A percentile compares a stretch with the other conserved stretches of the same genome.
Evolutionary conservation across 75 land plant species (phyloP).

Genomic region (Pinus tabuliformis): DNA sequence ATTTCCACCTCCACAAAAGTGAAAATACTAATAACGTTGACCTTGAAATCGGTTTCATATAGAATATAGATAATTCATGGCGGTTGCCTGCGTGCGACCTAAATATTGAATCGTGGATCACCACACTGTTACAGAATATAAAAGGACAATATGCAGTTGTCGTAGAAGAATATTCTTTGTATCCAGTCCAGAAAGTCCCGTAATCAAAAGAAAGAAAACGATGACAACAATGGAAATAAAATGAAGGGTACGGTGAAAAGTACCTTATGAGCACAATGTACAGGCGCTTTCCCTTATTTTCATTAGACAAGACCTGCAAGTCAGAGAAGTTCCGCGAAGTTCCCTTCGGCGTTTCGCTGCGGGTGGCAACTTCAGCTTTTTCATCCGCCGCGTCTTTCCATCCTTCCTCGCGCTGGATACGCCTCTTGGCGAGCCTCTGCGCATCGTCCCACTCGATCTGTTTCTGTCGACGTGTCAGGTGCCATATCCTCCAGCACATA

Average conservation of each 20-base stretch:
- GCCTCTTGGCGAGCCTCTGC: constrained; percentile 56
- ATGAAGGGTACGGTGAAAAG: not conserved
- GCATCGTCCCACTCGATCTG: constrained; percentile 71
- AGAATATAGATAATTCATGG: too few species aligned
- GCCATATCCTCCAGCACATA: constrained; percentile 36
- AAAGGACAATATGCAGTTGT: too few species aligned
- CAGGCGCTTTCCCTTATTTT: constrained; percentile 38
- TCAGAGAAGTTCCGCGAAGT: constrained; percentile 40
- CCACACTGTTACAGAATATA: too few species aligned
- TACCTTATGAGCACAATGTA: constrained; percentile 87
- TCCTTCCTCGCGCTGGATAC: constrained; percentile 70
- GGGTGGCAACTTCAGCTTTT: constrained; percentile 25
- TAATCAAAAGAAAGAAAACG: too few species aligned
- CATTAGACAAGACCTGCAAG: constrained; percentile 7
- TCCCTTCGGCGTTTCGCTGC: not conserved
- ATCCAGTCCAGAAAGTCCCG: too few species aligned
- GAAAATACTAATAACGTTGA: too few species aligned
- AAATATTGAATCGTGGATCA: too few species aligned
- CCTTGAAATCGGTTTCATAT: fast-evolving
- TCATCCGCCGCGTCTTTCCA: constrained; percentile 76
- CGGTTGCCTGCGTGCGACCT: too few species aligned
- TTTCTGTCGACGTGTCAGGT: not conserved
- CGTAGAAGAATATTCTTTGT: too few species aligned
- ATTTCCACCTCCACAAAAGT: too few species aligned
- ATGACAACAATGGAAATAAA: too few species aligned